These are phyloP conservation scores for Tolypocladium ovalisporum DNA, from an alignment of 2,329 filamentous ascomycete species.

Conservation along the genomic window DNA sequence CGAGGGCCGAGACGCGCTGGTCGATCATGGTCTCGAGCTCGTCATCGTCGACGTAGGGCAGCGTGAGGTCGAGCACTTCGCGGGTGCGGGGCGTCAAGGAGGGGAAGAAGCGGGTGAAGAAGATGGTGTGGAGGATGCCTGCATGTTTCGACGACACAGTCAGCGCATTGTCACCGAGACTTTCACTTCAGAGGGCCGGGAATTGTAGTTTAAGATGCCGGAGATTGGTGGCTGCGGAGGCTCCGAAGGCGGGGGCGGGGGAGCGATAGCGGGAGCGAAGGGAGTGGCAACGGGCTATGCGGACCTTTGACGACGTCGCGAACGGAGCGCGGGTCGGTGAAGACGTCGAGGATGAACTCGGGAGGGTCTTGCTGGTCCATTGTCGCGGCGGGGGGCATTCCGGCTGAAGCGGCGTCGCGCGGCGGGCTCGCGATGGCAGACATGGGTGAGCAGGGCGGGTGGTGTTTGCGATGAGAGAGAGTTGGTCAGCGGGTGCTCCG, in stretches of 20 bases:
- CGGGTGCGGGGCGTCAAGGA: constrained; percentile 71
- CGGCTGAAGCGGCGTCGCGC: background rate
- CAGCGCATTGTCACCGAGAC: background rate
- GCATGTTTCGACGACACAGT: constrained; percentile 1
- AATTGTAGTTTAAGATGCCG: background rate
- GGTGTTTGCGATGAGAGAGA: background rate
- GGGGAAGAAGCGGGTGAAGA: constrained; percentile 97
- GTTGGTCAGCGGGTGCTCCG: background rate
- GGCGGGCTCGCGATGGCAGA: background rate
- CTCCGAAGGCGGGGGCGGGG: constrained; percentile 1
- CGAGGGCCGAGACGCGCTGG: constrained; percentile 67
- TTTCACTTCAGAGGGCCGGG: no score
- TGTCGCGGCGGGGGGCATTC: background rate
- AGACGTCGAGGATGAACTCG: constrained; percentile 89
- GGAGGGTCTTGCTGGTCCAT: constrained; percentile 44
- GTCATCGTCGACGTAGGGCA: constrained; percentile 80
- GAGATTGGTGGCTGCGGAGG: no score
- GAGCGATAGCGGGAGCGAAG: constrained; percentile 7
- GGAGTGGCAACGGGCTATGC: constrained; percentile 3
- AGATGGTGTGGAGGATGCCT: constrained; percentile 94
- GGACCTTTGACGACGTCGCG: constrained; percentile 90
- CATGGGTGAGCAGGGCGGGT: background rate
- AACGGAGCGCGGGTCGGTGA: constrained; percentile 80
- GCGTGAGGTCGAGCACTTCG: constrained; percentile 81
- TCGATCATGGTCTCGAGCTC: constrained; percentile 92